Evolutionary conservation across 2,329 filamentous ascomycete genomes (phyloP), one percentile per base, ranked within the genome.

Genomic region (Fusarium sp.): DNA sequence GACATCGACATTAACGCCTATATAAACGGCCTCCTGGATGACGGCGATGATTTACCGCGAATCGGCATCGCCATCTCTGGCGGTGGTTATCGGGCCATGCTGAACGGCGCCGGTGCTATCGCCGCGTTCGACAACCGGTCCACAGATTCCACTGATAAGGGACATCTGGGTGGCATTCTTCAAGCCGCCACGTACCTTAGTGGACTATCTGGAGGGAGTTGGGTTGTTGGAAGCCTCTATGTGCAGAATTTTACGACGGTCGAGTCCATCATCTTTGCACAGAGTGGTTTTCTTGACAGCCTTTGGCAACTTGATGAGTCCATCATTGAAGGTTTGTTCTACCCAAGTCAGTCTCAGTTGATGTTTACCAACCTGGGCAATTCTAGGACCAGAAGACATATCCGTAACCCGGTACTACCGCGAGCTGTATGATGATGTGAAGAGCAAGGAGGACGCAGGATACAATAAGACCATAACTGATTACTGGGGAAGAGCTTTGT

Each of bases 401-500:
- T 56, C 55, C 7, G 18, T 20, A 42, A 18, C 50, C 7, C 42
- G 67, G 20, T 94, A 95, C 78, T 94, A 88, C 75, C 79, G 79
- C 3, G 82, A 89, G 27, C 78, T 95, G 14, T 75, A 81, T 6
- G 78, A 86, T 10, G 82, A 86, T 13, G 90, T 93, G 1, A 70
- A 82, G 0, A 81, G 77, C 4, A 96, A 95, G 80, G 73, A 76
- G 1, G 78, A 89, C 62, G 90, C 90, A 4, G 87, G 88, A 0
- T 94, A 68, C 57, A 79, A 65, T 49, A 87, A 85, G 1, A 89
- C 90, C 1, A 83, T 96, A 58, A 96, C 93, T 0, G 93, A 96
- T 79, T 91, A 92, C 76, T 95, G 92, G 89, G 91, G 90, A 18
- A 87, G 92, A 50, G 90, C 90, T 4, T 83, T 96, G 25, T 89